Evolutionary conservation across 768 basidiomycete species (phyloP).

Genomic region (Tricholoma matsutake): DNA sequence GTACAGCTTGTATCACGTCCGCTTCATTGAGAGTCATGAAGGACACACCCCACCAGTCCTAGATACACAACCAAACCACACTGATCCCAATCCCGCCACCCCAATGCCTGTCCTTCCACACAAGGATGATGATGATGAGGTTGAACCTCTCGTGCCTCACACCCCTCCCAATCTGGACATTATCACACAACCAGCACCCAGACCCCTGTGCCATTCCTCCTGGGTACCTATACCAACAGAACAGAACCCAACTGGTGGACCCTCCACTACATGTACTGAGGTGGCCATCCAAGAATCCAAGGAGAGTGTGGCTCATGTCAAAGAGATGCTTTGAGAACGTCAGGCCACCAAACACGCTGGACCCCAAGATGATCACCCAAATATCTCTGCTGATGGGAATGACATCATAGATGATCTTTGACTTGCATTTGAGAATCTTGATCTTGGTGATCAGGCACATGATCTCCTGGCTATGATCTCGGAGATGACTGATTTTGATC

Average conservation of each 20-base stretch:
- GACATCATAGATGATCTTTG: background rate
- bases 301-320: background rate
- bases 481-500: too few relatives aligned
- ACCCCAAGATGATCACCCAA: background rate
- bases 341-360: background rate
- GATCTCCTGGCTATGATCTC: too few relatives aligned
- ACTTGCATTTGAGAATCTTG: background rate
- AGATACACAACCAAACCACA: background rate
- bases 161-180: background rate
- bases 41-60: background rate
- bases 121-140: background rate
- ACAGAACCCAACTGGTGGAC: background rate
- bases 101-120: background rate
- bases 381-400: background rate
- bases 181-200: background rate
- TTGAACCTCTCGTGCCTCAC: background rate
- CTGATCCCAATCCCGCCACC: background rate
- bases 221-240: background rate
- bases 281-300: slow-evolving; percentile 1
- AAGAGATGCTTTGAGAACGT: background rate
- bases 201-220: background rate
- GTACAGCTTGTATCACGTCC: slow-evolving; percentile 21
- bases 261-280: background rate
- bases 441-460: slow-evolving; percentile 11
- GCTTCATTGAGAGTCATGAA: slow-evolving; percentile 23